Percentiles rank a stretch among this genome's conserved stretches.
Conservation (phyloP, 192 early-diverging fungal genomes). For the Umbelopsis sp. region DNA sequence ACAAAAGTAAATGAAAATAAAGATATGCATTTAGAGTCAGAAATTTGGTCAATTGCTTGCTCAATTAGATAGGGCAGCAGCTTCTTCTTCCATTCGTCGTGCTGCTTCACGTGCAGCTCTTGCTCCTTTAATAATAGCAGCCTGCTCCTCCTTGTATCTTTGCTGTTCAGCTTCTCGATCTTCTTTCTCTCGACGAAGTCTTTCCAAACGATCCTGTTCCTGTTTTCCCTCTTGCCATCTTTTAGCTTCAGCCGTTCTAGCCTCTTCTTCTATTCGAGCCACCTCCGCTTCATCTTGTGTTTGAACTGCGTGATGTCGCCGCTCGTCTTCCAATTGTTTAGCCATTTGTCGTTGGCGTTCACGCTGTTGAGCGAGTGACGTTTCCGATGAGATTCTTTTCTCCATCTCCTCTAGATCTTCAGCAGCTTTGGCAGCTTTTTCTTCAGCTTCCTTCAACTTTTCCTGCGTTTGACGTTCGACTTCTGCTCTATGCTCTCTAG, state of each 20-base stretch:
- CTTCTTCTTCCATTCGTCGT: conserved; percentile 3
- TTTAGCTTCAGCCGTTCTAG: conserved; percentile 23
- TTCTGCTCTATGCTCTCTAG: conserved; percentile 38
- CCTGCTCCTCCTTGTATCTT: not conserved
- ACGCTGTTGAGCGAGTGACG: conserved; percentile 48
- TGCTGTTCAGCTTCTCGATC: conserved; percentile 10
- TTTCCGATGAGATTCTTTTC: conserved; percentile 44
- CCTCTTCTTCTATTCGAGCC: conserved; percentile 44
- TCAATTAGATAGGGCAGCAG: not conserved
- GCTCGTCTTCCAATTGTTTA: conserved; percentile 45
- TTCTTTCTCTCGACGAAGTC: conserved; percentile 24
- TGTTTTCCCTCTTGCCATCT: conserved; percentile 38
- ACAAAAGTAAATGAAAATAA: too few species aligned
- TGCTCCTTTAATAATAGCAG: conserved; percentile 12
- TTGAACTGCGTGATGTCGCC: conserved; percentile 40
- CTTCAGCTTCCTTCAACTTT: conserved; percentile 41
- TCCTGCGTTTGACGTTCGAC: conserved; percentile 26
- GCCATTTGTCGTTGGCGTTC: conserved; percentile 47
- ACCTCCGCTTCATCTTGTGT: conserved; percentile 39
- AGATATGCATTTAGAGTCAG: not conserved
- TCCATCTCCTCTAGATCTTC: conserved; percentile 48
- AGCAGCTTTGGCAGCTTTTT: conserved; percentile 45
- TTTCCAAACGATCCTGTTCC: conserved; percentile 24
- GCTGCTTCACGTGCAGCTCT: conserved; percentile 20
- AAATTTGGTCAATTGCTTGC: not conserved